phyloP scores from a whole-genome alignment of 352 stramenopile genomes.

The Peronospora destructor region DNA sequence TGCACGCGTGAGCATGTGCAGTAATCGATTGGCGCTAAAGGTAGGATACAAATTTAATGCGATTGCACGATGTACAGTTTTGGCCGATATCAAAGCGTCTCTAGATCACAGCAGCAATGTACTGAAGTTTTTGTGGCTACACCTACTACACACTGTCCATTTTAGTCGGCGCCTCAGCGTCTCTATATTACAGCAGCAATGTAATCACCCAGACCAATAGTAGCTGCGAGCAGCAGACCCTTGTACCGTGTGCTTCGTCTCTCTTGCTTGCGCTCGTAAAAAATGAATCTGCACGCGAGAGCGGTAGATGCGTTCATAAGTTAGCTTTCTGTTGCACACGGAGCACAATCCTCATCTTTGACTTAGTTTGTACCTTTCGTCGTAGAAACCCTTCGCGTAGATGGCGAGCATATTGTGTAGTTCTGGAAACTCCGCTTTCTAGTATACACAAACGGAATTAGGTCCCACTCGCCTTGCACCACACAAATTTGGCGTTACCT shows the following conservation, averaged over 20 bases:
- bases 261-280: constrained; percentile 53
- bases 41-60: neutral
- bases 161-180: neutral
- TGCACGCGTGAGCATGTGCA: neutral
- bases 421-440: constrained; percentile 57
- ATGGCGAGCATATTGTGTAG: constrained; percentile 50
- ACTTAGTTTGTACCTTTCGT: constrained; percentile 37
- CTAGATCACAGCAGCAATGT: constrained; percentile 40
- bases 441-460: neutral
- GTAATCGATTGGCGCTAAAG: neutral
- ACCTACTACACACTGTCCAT: neutral
- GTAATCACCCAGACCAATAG: constrained; percentile 52
- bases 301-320: neutral
- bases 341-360: neutral
- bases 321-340: neutral
- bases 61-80: neutral
- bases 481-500: constrained; percentile 21
- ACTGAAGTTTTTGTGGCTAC: constrained; percentile 24
- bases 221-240: constrained; percentile 38
- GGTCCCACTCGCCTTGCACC: neutral
- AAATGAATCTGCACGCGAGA: constrained; percentile 33
- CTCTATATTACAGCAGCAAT: constrained; percentile 37
- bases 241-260: constrained; percentile 48
- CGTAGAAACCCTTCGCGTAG: constrained; percentile 67
- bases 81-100: neutral